Percentiles rank a stretch among this genome's conserved stretches.
These are phyloP conservation scores for Rhodamnia rubescens DNA, from an alignment of 345 rosid species.

Conservation along the genomic window DNA sequence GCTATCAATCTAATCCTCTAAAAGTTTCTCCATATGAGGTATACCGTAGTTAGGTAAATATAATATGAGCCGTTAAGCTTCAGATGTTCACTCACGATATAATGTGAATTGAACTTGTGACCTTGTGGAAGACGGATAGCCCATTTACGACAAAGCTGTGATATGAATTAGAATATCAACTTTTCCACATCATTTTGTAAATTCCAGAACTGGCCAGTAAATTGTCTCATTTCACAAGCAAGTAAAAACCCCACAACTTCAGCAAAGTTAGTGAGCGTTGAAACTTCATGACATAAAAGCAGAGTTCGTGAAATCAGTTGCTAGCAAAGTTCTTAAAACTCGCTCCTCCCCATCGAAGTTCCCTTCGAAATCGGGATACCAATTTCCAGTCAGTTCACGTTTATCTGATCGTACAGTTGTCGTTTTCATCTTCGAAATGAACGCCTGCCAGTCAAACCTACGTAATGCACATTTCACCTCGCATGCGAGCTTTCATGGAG, in stretches of 20 bases:
- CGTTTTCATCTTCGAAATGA: not conserved
- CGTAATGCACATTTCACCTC: not conserved
- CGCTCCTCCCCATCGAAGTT: not conserved
- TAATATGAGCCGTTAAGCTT: rapidly evolving
- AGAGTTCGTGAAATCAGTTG: not conserved
- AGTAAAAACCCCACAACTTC: not conserved
- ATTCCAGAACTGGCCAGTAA: not conserved
- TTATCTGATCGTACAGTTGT: not conserved
- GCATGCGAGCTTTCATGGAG: not conserved
- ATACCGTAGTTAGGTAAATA: rapidly evolving
- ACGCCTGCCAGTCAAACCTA: not conserved
- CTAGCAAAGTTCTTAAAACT: not conserved
- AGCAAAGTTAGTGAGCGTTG: not conserved
- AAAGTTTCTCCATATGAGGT: rapidly evolving
- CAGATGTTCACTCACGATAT: not conserved
- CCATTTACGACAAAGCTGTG: rapidly evolving
- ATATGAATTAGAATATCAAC: not conserved
- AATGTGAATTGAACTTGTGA: not conserved
- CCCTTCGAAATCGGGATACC: not conserved
- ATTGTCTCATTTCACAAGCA: not conserved
- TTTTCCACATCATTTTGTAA: not conserved
- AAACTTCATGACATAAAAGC: rapidly evolving
- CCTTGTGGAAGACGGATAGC: rapidly evolving
- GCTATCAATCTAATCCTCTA: rapidly evolving
- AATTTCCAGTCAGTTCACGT: rapidly evolving